These are phyloP conservation scores for Acanthamoeba healyi DNA, from an alignment of 208 protist species.

Conservation along the genomic window DNA sequence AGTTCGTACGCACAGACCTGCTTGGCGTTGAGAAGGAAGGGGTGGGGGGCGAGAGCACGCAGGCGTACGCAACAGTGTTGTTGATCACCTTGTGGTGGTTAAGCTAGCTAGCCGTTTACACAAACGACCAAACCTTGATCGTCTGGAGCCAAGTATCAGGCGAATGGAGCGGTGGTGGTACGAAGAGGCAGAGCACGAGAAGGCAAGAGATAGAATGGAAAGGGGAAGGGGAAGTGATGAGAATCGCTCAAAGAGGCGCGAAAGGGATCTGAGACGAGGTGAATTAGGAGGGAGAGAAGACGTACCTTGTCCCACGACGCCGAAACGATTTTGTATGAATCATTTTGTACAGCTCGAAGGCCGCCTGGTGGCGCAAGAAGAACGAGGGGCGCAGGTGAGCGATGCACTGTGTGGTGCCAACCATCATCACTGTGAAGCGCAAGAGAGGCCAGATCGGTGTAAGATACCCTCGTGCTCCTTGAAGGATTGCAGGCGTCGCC, in stretches of 20 bases:
- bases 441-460: not conserved
- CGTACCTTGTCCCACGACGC: slow-evolving; percentile 60
- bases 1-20: too few species aligned
- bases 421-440: too few species aligned
- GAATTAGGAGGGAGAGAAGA: not conserved
- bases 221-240: too few species aligned
- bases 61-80: not conserved
- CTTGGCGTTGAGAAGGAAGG: too few species aligned
- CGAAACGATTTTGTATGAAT: slow-evolving; percentile 48
- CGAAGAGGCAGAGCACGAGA: not conserved
- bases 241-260: too few species aligned
- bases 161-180: not conserved
- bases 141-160: not conserved
- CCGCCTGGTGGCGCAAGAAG: not conserved
- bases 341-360: slow-evolving; percentile 43
- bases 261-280: too few species aligned
- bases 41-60: too few species aligned
- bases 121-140: slow-evolving; percentile 57
- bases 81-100: too few species aligned
- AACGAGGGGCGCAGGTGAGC: not conserved
- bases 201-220: not conserved
- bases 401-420: not conserved
- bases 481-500: slow-evolving; percentile 22
- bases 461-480: slow-evolving; percentile 58
- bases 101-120: not conserved